Percentiles rank a stretch among this genome's conserved stretches.
phyloP scores from a whole-genome alignment of 2,329 filamentous ascomycete species.

The Graphiopsis chlorocephala region DNA sequence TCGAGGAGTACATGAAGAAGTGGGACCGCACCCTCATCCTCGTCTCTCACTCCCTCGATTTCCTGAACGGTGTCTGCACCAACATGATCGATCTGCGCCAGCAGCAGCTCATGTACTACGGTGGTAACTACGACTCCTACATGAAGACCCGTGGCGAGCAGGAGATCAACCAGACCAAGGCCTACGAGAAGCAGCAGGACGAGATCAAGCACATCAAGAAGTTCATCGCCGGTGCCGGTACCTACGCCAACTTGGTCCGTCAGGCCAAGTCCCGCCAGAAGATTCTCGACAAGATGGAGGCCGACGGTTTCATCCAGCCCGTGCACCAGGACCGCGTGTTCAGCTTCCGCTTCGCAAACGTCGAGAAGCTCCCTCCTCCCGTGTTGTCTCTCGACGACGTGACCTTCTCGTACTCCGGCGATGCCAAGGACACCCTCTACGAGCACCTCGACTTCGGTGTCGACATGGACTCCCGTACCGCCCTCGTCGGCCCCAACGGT shows the following conservation, averaged over 20 bases:
- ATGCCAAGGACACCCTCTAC: slow-evolving; percentile 87
- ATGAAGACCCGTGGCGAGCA: slow-evolving; percentile 90
- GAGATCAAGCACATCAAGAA: slow-evolving; percentile 99
- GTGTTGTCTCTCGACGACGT: slow-evolving; percentile 96
- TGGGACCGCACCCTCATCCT: slow-evolving; percentile 97
- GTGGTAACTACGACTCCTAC: slow-evolving; percentile 99
- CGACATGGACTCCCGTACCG: slow-evolving; percentile 98
- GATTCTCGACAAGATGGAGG: slow-evolving; percentile 99
- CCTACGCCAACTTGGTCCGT: slow-evolving; percentile 97
- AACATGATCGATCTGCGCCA: slow-evolving; percentile 98
- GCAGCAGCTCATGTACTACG: slow-evolving; percentile 90
- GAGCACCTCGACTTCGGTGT: slow-evolving; percentile 96
- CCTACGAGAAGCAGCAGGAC: slow-evolving; percentile 98
- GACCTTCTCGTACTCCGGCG: slow-evolving; percentile 95
- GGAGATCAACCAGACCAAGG: slow-evolving; percentile 98
- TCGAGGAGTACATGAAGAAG: slow-evolving; percentile 99
- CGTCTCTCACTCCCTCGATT: slow-evolving; percentile 97
- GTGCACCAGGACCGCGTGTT: slow-evolving; percentile 84
- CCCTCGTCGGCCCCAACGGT: slow-evolving; percentile 96
- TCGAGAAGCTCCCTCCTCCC: slow-evolving; percentile 97
- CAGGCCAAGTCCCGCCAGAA: slow-evolving; percentile 99
- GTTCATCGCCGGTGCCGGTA: slow-evolving; percentile 99
- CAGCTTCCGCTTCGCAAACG: slow-evolving; percentile 96
- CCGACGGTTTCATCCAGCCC: slow-evolving; percentile 95
- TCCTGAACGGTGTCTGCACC: slow-evolving; percentile 96